A percentile compares a stretch with the other conserved stretches of the same genome.
These are phyloP conservation scores for Hibiscus mutabilis DNA, from an alignment of 345 rosid genomes.

Conservation along the genomic window DNA sequence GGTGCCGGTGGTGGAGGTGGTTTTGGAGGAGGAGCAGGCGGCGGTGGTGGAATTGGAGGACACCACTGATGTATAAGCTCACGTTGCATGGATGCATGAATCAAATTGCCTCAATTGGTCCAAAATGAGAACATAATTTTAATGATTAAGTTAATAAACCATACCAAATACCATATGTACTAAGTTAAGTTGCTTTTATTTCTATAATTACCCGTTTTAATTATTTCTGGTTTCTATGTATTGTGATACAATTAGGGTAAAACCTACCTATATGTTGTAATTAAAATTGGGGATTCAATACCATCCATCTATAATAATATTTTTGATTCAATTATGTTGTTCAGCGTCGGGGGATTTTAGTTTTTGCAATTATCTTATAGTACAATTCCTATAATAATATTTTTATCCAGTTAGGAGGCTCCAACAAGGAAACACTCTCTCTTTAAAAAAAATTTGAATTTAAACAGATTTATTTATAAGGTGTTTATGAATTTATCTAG, in stretches of 20 bases:
- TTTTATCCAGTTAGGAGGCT: no score
- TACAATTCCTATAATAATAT: no score
- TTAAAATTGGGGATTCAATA: neutral
- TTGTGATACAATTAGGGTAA: neutral
- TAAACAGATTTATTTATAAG: no score
- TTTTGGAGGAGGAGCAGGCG: neutral
- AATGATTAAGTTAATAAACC: neutral
- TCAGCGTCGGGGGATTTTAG: neutral
- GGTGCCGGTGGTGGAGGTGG: slow-evolving; percentile 14
- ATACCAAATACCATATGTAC: no score
- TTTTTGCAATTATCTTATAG: no score
- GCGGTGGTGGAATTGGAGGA: slow-evolving; percentile 22
- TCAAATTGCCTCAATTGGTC: no score
- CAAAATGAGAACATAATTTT: neutral
- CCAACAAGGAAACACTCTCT: no score
- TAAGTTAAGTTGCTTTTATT: neutral
- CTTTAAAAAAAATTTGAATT: no score
- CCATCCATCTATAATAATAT: neutral
- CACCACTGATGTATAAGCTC: neutral
- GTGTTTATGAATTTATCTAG: no score
- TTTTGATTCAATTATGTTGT: neutral
- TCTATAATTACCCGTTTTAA: neutral
- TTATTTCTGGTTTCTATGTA: neutral
- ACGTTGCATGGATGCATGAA: slow-evolving; percentile 18
- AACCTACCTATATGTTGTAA: neutral